These are phyloP conservation scores for Ogataea zsoltii DNA, from an alignment of 805 yeast species.

Conservation along the genomic window DNA sequence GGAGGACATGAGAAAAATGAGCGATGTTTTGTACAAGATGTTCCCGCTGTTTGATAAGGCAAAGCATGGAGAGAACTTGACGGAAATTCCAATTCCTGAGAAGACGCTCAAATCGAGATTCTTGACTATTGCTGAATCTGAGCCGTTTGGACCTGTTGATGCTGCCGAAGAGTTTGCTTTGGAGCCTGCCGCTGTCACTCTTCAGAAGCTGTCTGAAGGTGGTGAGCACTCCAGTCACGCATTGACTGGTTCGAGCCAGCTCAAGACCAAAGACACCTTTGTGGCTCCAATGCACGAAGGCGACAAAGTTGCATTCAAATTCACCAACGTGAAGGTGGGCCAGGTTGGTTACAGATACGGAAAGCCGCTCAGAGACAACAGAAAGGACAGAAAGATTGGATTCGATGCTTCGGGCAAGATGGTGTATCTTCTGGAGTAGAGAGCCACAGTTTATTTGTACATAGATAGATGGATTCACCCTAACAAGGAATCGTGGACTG, in stretches of 20 bases:
- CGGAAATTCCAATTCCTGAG: constrained; percentile 91
- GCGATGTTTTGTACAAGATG: constrained; percentile 68
- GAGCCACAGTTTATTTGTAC: background rate
- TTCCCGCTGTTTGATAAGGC: constrained; percentile 68
- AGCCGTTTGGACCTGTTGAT: constrained; percentile 94
- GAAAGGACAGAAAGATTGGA: constrained; percentile 76
- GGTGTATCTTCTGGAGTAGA: constrained; percentile 33
- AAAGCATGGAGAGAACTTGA: constrained; percentile 65
- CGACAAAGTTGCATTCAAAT: constrained; percentile 71
- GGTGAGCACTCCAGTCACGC: constrained; percentile 48
- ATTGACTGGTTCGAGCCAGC: constrained; percentile 26
- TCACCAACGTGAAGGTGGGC: constrained; percentile 78
- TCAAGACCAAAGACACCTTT: constrained; percentile 38
- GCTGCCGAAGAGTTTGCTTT: constrained; percentile 83
- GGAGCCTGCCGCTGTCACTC: constrained; percentile 83
- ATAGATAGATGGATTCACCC: background rate
- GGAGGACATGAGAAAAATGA: constrained; percentile 59
- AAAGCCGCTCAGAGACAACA: constrained; percentile 84
- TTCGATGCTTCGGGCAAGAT: constrained; percentile 68
- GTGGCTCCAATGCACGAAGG: constrained; percentile 64
- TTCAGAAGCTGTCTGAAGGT: constrained; percentile 64
- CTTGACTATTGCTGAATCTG: constrained; percentile 87
- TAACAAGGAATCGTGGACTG: background rate
- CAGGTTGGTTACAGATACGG: constrained; percentile 91
- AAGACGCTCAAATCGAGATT: constrained; percentile 81